Evolutionary conservation across 1,284 basidiomycete genomes (phyloP), one percentile per base, ranked within the genome.

Genomic region (Chalciporus sp.): DNA sequence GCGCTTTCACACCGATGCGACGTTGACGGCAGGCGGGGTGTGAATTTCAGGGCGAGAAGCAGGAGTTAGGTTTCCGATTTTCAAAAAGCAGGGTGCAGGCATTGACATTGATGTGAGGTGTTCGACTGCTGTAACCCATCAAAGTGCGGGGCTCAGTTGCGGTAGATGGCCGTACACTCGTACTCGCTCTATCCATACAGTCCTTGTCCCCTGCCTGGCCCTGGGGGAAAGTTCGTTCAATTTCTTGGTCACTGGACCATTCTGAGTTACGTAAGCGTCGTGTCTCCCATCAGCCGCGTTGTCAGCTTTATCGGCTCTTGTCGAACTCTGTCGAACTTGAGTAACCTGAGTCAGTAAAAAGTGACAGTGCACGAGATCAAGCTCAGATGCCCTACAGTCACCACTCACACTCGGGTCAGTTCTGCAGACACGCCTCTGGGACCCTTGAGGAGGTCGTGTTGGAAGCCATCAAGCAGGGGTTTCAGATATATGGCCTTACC

Each of bases 381-480:
- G 11, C 20, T 20, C 26, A 11, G 42, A 95, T 95, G 94, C 92
- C 92, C 59, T 80, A 90, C 70, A 92, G 88, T 64, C 94, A 95
- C 68, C 96, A 98, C 73, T 96, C 94, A 10, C 95, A 98, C 69
- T 98, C 95, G 7, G 96, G 96, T 29, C 88, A 97, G 68, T 99
- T 98, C 75, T 98, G 96, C 78, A 88, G 85, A 59, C 97, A 99
- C 70, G 96, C 94, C 8, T 69, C 72, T 3, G 88, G 90, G 6
- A 78, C 79, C 0, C 80, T 99, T 20, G 86, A 94, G 58, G 83
- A 91, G 2, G 88, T 95, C 14, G 87, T 97, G 1, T 67, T 76
- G 6, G 86, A 88, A 60, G 95, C 97, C 10, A 86, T 94, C 52
- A 67, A 74, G 3, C 82, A 89, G 68, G 85, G 88, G 0, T 99